Evolutionary conservation across 225 moss, liverwort and hornwort genomes (phyloP).

Genomic region (Bryoerythrophyllum caledonicum): DNA sequence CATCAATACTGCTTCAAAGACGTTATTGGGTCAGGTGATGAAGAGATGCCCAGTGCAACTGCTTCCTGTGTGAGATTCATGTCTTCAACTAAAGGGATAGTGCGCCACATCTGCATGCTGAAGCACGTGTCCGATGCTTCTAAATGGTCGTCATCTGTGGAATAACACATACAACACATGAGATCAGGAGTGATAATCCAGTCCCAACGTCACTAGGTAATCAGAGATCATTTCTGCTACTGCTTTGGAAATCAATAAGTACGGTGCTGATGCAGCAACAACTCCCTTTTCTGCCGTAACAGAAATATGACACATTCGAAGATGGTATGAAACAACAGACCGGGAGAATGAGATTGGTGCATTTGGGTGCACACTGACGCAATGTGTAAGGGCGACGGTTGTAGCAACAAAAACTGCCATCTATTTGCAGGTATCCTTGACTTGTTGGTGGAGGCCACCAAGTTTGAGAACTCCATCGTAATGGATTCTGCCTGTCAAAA

Average conservation of each 20-base stretch:
- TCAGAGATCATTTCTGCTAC: not conserved
- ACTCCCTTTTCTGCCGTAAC: not conserved
- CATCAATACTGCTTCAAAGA: not conserved
- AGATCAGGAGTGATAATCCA: constrained; percentile 8
- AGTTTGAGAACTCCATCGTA: constrained; percentile 38
- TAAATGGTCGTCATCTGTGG: constrained; percentile 24
- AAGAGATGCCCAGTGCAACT: constrained; percentile 47
- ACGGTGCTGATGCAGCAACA: not conserved
- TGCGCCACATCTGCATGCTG: constrained; percentile 54
- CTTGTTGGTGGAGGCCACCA: constrained; percentile 23
- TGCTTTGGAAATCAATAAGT: not conserved
- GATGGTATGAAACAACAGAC: constrained; percentile 15
- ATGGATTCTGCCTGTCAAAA: constrained; percentile 48
- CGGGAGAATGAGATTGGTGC: constrained; percentile 25
- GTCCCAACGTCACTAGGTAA: not conserved
- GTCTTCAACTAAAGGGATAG: constrained; percentile 53
- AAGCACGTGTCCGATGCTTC: constrained; percentile 26
- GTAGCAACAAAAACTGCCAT: constrained; percentile 61
- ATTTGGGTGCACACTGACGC: constrained; percentile 51
- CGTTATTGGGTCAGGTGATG: not conserved
- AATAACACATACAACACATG: not conserved
- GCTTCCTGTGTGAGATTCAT: constrained; percentile 43
- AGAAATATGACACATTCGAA: not conserved
- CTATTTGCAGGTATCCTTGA: constrained; percentile 34
- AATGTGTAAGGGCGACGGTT: constrained; percentile 55